phyloP scores from a whole-genome alignment of 2,329 filamentous ascomycete genomes.

The Hymenoscyphus salicellus region DNA sequence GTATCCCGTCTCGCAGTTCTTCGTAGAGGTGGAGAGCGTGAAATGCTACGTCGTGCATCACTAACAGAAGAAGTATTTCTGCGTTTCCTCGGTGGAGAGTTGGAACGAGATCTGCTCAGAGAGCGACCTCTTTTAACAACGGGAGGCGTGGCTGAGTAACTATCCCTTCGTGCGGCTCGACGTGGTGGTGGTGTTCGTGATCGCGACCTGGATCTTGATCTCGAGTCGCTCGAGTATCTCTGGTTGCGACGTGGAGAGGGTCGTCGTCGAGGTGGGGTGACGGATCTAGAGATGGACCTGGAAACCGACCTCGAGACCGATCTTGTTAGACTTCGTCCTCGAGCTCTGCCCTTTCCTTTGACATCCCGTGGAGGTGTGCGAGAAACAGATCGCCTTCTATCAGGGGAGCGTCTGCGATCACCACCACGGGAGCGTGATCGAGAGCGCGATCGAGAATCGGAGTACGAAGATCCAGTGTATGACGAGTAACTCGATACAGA shows the following conservation, averaged over 20 bases:
- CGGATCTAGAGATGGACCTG: slow-evolving; percentile 27
- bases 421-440: slow-evolving; percentile 19
- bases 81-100: slow-evolving; percentile 24
- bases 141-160: slow-evolving; percentile 24
- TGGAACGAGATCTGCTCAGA: slow-evolving; percentile 16
- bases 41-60: slow-evolving; percentile 24
- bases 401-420: slow-evolving; percentile 20
- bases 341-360: slow-evolving; percentile 21
- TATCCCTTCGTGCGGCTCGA: slow-evolving; percentile 19
- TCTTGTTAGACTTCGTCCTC: slow-evolving; percentile 32
- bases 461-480: slow-evolving; percentile 63
- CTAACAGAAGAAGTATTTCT: slow-evolving; percentile 31
- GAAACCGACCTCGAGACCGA: slow-evolving; percentile 26
- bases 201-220: slow-evolving; percentile 16
- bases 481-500: slow-evolving; percentile 76
- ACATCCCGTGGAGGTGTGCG: slow-evolving; percentile 19
- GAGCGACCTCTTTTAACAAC: slow-evolving; percentile 19
- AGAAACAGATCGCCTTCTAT: slow-evolving; percentile 22
- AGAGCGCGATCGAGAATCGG: slow-evolving; percentile 38
- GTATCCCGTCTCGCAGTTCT: slow-evolving; percentile 16
- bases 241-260: slow-evolving; percentile 26
- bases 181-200: slow-evolving; percentile 17
- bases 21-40: slow-evolving; percentile 24
- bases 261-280: slow-evolving; percentile 23
- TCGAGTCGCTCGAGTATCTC: slow-evolving; percentile 25